These are phyloP conservation scores for Cladosporium cucumerinum DNA, from an alignment of 2,329 filamentous ascomycete species.

Conservation along the genomic window DNA sequence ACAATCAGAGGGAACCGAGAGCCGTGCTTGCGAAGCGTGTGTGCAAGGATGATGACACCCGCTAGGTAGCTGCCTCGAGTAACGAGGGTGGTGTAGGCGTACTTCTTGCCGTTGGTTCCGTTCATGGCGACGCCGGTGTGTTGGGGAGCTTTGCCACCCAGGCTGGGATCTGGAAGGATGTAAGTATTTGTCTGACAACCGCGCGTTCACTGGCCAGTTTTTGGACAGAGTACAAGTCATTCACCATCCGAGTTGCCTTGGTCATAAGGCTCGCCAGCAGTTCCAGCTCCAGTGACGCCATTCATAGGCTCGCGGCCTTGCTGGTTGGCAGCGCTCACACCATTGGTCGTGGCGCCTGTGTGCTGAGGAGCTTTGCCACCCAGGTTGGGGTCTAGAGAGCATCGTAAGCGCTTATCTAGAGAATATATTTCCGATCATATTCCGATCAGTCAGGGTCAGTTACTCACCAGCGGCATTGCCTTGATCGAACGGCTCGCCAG, in stretches of 20 bases:
- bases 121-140: not conserved
- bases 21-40: conserved; percentile 47
- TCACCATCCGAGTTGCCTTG: conserved; percentile 66
- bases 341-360: not conserved
- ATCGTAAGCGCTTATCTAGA: not conserved
- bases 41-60: conserved; percentile 50
- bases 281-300: conserved; percentile 65
- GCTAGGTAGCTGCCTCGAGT: conserved; percentile 52
- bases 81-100: conserved; percentile 51
- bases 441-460: not conserved
- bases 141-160: conserved; percentile 11
- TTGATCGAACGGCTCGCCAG: conserved; percentile 71
- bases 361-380: not conserved
- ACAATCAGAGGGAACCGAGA: conserved; percentile 50
- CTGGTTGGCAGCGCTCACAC: conserved; percentile 21
- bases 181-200: not conserved
- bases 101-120: conserved; percentile 15
- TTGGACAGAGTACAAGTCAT: not conserved
- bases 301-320: conserved; percentile 65
- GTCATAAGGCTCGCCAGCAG: conserved; percentile 70
- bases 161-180: not conserved
- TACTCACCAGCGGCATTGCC: conserved; percentile 64
- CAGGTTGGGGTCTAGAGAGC: not conserved
- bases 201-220: not conserved
- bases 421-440: not conserved